Percentiles rank a stretch among this genome's conserved stretches.
phyloP scores from a whole-genome alignment of 164 flowering plant species.

The Magnolia officinalis region DNA sequence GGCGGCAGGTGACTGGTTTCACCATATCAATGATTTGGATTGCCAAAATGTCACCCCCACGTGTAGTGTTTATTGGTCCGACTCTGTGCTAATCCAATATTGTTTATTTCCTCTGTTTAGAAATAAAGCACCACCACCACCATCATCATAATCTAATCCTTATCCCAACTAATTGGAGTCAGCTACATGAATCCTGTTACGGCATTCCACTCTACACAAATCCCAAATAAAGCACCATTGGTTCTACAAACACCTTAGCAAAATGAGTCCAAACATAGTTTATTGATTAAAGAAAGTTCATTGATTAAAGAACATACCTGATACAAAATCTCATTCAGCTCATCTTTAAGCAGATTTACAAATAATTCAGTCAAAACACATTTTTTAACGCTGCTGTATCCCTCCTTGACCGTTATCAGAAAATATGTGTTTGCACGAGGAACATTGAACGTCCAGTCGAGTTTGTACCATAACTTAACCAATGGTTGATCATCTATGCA shows the following conservation, averaged over 20 bases:
- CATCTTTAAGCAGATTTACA: constrained; percentile 81
- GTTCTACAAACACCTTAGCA: background rate
- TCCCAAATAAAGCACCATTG: background rate
- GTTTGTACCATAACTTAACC: constrained; percentile 93
- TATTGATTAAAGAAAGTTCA: background rate
- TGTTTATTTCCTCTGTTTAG: too few species aligned
- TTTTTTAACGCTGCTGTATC: constrained; percentile 43
- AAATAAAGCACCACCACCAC: too few species aligned
- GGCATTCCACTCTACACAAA: too few species aligned
- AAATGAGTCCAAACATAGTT: background rate
- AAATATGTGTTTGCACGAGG: constrained; percentile 97
- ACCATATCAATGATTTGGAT: too few species aligned
- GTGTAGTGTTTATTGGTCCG: too few species aligned
- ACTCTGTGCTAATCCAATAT: too few species aligned
- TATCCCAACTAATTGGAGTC: too few species aligned
- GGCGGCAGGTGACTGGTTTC: too few species aligned
- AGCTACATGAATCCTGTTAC: too few species aligned
- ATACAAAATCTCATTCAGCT: constrained; percentile 83
- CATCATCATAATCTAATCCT: too few species aligned
- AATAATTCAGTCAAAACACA: constrained; percentile 79
- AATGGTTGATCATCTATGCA: constrained; percentile 75
- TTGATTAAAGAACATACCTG: constrained; percentile 48
- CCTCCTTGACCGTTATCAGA: constrained; percentile 78
- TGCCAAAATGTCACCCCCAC: too few species aligned
- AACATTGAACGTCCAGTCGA: constrained; percentile 67